These are phyloP conservation scores for Polyporus arcularius DNA, from an alignment of 768 basidiomycete genomes.

Conservation along the genomic window DNA sequence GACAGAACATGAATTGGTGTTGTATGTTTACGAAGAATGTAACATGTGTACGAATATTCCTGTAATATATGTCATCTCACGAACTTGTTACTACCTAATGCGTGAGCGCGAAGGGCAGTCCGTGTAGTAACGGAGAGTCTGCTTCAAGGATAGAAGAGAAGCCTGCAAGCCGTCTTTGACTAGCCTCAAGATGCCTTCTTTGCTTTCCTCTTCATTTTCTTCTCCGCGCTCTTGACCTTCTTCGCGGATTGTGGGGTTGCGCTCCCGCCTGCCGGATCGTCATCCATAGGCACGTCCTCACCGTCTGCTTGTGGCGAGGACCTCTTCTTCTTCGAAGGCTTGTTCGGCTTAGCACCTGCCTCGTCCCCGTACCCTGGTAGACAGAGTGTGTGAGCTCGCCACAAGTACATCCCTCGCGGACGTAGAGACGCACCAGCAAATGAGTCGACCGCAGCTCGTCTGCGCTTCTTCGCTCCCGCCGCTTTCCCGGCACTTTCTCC, in stretches of 20 bases:
- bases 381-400: constrained; percentile 10
- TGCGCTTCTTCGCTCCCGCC: constrained; percentile 39
- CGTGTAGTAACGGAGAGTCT: not conserved
- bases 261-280: constrained; percentile 10
- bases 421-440: constrained; percentile 55
- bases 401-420: constrained; percentile 3
- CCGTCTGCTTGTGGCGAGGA: constrained; percentile 4
- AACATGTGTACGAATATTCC: constrained; percentile 4
- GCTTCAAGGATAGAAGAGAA: not conserved
- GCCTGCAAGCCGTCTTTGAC: not conserved
- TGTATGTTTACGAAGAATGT: constrained; percentile 6
- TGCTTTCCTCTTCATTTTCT: constrained; percentile 37
- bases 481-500: not conserved
- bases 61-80: constrained; percentile 11
- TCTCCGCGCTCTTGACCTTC: constrained; percentile 33
- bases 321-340: constrained; percentile 16
- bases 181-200: constrained; percentile 21
- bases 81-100: not conserved
- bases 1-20: not conserved
- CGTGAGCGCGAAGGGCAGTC: not conserved
- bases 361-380: constrained; percentile 36
- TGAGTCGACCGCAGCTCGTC: constrained; percentile 59
- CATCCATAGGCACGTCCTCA: constrained; percentile 16
- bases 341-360: constrained; percentile 3
- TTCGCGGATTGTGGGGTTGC: constrained; percentile 28